These are phyloP conservation scores for Coprinellus micaceus DNA, from an alignment of 768 basidiomycete genomes.

Conservation along the genomic window DNA sequence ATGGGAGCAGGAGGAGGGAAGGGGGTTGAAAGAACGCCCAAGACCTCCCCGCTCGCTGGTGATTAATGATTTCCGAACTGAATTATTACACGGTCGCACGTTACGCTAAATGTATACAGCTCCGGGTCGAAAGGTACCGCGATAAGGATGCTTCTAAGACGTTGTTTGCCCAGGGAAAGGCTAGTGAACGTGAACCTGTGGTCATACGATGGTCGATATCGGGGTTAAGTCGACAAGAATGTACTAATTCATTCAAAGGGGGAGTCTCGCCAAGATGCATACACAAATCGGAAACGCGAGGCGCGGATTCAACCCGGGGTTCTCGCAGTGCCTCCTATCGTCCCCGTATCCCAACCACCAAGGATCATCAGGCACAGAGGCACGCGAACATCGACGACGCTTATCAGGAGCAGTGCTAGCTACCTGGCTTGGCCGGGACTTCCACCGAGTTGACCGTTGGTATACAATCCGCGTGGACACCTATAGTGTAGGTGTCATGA, in stretches of 20 bases:
- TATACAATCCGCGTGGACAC: neutral
- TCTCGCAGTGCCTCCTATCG: no score
- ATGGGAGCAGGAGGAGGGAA: neutral
- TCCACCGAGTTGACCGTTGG: neutral
- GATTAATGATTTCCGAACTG: no score
- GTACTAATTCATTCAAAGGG: no score
- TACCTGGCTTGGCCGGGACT: no score
- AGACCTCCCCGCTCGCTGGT: no score
- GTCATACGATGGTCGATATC: neutral
- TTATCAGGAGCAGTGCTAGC: neutral
- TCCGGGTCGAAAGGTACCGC: neutral
- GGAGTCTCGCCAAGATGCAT: no score
- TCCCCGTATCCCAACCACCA: no score
- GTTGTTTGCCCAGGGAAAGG: neutral
- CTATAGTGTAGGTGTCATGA: slow-evolving; percentile 16
- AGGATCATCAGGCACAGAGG: slow-evolving; percentile 10
- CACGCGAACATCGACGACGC: neutral
- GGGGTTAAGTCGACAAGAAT: slow-evolving; percentile 1
- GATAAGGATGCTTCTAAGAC: neutral
- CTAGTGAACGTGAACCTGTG: neutral
- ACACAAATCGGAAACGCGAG: no score
- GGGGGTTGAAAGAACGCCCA: neutral
- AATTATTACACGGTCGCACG: neutral
- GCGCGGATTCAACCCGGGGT: no score
- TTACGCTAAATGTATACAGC: neutral